Evolutionary conservation across 2,329 filamentous ascomycete genomes (phyloP), one percentile per base, ranked within the genome.

Genomic region (Gliomastix tumulicola): DNA sequence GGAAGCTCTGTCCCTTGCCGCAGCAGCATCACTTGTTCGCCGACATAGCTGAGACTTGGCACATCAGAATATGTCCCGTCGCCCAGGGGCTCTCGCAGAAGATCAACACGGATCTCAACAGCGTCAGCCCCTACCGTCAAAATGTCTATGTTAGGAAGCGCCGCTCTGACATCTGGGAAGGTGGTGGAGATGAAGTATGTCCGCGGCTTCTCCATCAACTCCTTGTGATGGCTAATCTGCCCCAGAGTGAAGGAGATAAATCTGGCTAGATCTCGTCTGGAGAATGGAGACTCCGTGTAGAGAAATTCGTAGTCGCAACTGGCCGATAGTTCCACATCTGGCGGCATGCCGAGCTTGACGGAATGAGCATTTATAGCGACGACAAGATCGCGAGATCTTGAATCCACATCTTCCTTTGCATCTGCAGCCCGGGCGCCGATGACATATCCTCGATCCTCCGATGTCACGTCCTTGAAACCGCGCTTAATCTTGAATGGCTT

Each of bases 111-210:
- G 36, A 94, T 75, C 56, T 94, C 88, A 30, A 94, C 82, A 1
- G 85, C 85, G 59, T 94, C 87, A 13, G 86, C 82, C 25, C 88
- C 88, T 4, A 94, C 87, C 1, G 87, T 92, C 31, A 94, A 63
- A 36, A 94, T 92, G 56, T 92, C 86, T 41, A 94, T 71, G 51
- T 94, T 92, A 2, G 86, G 84, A 32, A 94, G 66, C 8, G 87
- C 87, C 5, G 84, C 82, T 42, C 82, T 82, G 8, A 94, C 84
- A 54, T 94, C 86, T 0, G 87, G 84, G 46, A 94, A 94, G 1
- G 88, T 94, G 2, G 86, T 92, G 5, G 87, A 92, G 45, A 94
- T 88, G 51, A 92, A 80, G 48, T 85, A 89, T 0, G 86, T 92
- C 50, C 86, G 74, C 28, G 77, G 72, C 54, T 92, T 92, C 35